These are phyloP conservation scores for Ceriops zippeliana DNA, from an alignment of 345 rosid genomes.

Conservation along the genomic window DNA sequence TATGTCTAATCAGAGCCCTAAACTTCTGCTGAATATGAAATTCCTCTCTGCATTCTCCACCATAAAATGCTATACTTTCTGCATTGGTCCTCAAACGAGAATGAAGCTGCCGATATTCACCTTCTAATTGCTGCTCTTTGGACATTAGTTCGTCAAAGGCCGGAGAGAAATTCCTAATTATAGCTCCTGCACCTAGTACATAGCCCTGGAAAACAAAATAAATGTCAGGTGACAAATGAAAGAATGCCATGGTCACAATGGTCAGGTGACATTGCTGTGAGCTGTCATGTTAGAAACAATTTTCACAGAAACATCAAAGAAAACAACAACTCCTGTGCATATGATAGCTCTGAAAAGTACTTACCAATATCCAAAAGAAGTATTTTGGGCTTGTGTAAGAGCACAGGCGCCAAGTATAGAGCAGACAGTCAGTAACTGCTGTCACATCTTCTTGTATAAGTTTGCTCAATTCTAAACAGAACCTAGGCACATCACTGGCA, in stretches of 20 bases:
- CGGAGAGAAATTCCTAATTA: slow-evolving; percentile 89
- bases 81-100: slow-evolving; percentile 97
- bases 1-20: slow-evolving; percentile 63
- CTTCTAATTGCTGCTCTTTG: slow-evolving; percentile 91
- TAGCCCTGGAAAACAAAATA: slow-evolving; percentile 55
- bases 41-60: slow-evolving; percentile 90
- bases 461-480: slow-evolving; percentile 94
- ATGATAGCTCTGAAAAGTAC: slow-evolving; percentile 12
- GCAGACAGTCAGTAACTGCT: slow-evolving; percentile 80
- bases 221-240: slow-evolving; percentile 12
- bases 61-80: slow-evolving; percentile 97
- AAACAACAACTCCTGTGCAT: not conserved
- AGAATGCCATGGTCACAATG: slow-evolving; percentile 8
- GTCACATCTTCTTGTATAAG: slow-evolving; percentile 86
- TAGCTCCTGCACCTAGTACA: slow-evolving; percentile 82
- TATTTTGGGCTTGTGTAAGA: slow-evolving; percentile 99
- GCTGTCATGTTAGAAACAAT: slow-evolving; percentile 4
- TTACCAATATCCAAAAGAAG: slow-evolving; percentile 90
- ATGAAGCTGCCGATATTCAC: slow-evolving; percentile 95
- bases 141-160: slow-evolving; percentile 94
- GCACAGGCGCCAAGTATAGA: slow-evolving; percentile 93
- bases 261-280: not conserved
- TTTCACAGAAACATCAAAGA: not conserved
- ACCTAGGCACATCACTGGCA: slow-evolving; percentile 93
- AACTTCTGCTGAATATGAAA: slow-evolving; percentile 87